These are phyloP conservation scores for Achlya hypogyna DNA, from an alignment of 352 stramenopile genomes.

Conservation along the genomic window DNA sequence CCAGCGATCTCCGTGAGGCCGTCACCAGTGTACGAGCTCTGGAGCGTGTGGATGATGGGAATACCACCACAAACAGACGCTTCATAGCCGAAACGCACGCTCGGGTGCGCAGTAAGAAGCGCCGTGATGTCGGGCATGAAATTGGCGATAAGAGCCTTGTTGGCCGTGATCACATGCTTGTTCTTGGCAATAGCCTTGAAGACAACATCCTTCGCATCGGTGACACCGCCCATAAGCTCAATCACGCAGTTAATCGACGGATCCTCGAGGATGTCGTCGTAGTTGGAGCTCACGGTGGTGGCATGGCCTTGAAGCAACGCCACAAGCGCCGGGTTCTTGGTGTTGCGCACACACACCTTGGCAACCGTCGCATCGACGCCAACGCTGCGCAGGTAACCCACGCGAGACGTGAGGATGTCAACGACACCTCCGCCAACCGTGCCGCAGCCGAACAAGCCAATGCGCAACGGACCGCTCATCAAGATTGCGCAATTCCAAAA, in stretches of 20 bases:
- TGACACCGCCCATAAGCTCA: slow-evolving; percentile 93
- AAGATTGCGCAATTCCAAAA: slow-evolving; percentile 14
- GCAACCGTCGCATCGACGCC: slow-evolving; percentile 71
- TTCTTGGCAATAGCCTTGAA: slow-evolving; percentile 80
- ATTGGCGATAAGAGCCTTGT: slow-evolving; percentile 94
- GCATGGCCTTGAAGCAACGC: slow-evolving; percentile 37
- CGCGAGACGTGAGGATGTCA: slow-evolving; percentile 68
- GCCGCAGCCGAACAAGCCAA: slow-evolving; percentile 84
- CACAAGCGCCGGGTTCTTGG: slow-evolving; percentile 62
- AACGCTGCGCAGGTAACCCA: slow-evolving; percentile 38
- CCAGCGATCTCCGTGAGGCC: slow-evolving; percentile 89
- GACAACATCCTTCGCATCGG: slow-evolving; percentile 91
- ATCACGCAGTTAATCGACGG: slow-evolving; percentile 92
- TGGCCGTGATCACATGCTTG: slow-evolving; percentile 96
- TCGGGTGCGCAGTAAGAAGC: slow-evolving; percentile 64
- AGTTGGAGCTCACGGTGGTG: slow-evolving; percentile 48
- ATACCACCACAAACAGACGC: slow-evolving; percentile 95
- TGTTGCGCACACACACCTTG: slow-evolving; percentile 83
- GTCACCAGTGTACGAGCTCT: slow-evolving; percentile 89
- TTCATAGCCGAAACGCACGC: slow-evolving; percentile 90
- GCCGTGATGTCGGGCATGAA: slow-evolving; percentile 88
- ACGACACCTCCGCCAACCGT: slow-evolving; percentile 84
- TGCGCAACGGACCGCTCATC: slow-evolving; percentile 21
- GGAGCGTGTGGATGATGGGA: slow-evolving; percentile 93
- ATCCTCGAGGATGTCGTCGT: slow-evolving; percentile 87